phyloP scores from a whole-genome alignment of 768 basidiomycete species.

The Cantharellus cinnabarinus region DNA sequence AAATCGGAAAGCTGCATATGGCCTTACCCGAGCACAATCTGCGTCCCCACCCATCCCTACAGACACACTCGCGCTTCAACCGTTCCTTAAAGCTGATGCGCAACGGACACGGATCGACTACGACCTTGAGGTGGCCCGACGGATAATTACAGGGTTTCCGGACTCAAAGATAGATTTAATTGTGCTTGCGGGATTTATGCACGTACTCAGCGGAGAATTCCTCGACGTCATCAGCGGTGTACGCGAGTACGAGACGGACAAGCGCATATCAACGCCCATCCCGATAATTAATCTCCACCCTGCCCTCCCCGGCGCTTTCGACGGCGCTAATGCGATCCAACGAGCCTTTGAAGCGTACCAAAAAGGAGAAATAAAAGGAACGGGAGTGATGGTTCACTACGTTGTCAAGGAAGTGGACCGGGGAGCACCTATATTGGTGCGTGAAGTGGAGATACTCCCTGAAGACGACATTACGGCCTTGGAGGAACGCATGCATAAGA shows the following conservation, averaged over 20 bases:
- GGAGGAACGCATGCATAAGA: conserved; percentile 54
- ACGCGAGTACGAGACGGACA: background rate
- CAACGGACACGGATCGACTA: conserved; percentile 65
- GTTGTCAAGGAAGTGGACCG: conserved; percentile 87
- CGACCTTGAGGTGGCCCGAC: conserved; percentile 57
- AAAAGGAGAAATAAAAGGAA: conserved; percentile 51
- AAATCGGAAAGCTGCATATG: conserved; percentile 80
- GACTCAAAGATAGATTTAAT: conserved; percentile 36
- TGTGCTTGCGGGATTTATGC: conserved; percentile 99
- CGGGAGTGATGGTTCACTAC: conserved; percentile 85
- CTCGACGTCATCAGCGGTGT: conserved; percentile 39
- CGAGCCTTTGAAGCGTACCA: conserved; percentile 79
- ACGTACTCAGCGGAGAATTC: conserved; percentile 71
- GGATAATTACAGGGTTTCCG: conserved; percentile 23
- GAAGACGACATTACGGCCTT: conserved; percentile 56
- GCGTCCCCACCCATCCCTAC: conserved; percentile 65
- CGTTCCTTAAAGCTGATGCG: conserved; percentile 55
- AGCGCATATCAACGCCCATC: conserved; percentile 19
- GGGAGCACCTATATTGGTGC: conserved; percentile 69
- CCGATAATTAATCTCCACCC: conserved; percentile 95
- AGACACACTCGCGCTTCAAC: conserved; percentile 62
- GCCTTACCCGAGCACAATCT: conserved; percentile 55
- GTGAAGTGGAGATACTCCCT: conserved; percentile 48
- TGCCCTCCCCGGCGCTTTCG: conserved; percentile 88
- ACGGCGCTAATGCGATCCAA: conserved; percentile 80